Base-by-base conservation (phyloP, 2,329 filamentous ascomycete genomes). In the Sporothrix globosa region DNA sequence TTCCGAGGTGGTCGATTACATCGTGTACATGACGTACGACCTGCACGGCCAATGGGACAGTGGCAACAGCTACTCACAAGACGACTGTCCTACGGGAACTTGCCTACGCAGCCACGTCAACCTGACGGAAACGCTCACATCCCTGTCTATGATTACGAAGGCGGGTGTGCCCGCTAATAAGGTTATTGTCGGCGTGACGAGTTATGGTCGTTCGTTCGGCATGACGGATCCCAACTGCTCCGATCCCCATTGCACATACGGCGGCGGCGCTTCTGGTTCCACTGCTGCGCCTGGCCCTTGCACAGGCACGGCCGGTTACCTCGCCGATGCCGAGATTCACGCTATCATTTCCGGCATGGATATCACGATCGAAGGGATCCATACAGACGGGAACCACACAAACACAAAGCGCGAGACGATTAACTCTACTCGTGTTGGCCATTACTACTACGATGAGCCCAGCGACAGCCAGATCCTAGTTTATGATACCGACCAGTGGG, bases 31-130 rank as follows among this genome's bases (percentile, higher is more conserved):
- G 77, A 78, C 72, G 68, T 80, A 80, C 39, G 77, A 80, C 61
- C 72, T 80, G 2, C 73, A 82, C 70, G 80, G 80, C 3, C 79
- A 82, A 68, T 82, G 80, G 80, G 80, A 81, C 70, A 76, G 75
- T 30, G 76, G 73, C 48, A 74, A 70, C 66, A n/a, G 53, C 24
- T 70, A 53, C 14, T 19, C 67, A 1, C 52, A 69, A 30, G 65
- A 71, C 2, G 79, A 78, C 9, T 82, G 81, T 68, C 27, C 65
- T 1, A 67, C 50, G 0, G 76, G 78, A 2, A 77, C 75, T 71
- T 80, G 78, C 50, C 73, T 80, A 1, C 74, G 81, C 2, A 76
- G 73, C 2, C 78, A 81, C 56, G 75, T 81, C 27, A 82, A 82
- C 72, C 41, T 75, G 34, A 82, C 81, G 0, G 79, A 81, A 69